phyloP scores from a whole-genome alignment of 139 green algal species.

The Diplosphaera chodatii region DNA sequence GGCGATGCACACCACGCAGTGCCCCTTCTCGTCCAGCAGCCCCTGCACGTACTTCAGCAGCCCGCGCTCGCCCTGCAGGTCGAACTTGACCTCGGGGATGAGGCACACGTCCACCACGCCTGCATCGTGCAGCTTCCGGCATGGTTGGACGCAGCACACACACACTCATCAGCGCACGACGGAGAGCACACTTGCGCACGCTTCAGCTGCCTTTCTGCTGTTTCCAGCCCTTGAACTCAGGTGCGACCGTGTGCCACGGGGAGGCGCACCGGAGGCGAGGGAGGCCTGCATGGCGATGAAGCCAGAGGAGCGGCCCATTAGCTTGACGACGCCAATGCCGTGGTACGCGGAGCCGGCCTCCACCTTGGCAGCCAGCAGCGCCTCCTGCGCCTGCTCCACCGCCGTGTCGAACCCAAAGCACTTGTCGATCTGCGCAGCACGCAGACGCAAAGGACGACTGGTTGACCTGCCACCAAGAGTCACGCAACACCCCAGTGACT shows the following conservation, averaged over 20 bases:
- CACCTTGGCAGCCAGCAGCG: constrained; percentile 89
- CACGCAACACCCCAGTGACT: too few species aligned
- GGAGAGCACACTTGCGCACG: too few species aligned
- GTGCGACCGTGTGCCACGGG: too few species aligned
- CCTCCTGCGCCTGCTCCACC: constrained; percentile 92
- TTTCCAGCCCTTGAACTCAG: too few species aligned
- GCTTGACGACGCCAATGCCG: constrained; percentile 94
- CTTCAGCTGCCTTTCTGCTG: too few species aligned
- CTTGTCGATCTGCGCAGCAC: constrained; percentile 68
- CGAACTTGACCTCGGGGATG: constrained; percentile 92
- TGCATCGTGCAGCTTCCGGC: too few species aligned
- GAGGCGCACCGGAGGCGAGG: constrained; percentile 74
- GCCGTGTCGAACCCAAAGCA: constrained; percentile 94
- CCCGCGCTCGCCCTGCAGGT: constrained; percentile 68
- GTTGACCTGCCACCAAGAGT: too few species aligned
- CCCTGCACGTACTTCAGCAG: constrained; percentile 73
- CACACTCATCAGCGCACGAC: too few species aligned
- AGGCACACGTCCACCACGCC: constrained; percentile 82
- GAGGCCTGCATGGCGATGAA: constrained; percentile 97
- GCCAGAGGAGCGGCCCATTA: constrained; percentile 94
- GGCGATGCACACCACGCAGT: constrained; percentile 66
- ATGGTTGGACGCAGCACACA: too few species aligned
- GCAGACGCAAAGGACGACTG: too few species aligned
- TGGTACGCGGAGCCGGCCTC: constrained; percentile 73
- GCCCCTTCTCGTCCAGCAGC: constrained; percentile 74